phyloP scores from a whole-genome alignment of 1,284 basidiomycete genomes.

The Ceratobasidium sp. region DNA sequence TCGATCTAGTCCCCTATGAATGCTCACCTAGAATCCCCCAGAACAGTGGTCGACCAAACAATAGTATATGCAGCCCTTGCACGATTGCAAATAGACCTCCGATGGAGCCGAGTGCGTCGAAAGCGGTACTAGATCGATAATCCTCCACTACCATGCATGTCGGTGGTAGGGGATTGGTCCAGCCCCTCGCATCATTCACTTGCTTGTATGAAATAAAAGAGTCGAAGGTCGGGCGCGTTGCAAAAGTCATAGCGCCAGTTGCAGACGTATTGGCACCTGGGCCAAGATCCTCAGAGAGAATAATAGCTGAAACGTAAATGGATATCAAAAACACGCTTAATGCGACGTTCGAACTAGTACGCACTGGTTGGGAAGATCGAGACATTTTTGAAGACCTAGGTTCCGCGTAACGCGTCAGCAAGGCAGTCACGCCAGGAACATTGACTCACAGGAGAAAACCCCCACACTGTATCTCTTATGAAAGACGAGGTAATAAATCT shows the following conservation, averaged over 20 bases:
- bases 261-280: not conserved
- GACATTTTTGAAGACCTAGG: not conserved
- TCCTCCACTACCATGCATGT: conserved; percentile 2
- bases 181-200: not conserved
- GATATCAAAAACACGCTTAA: not conserved
- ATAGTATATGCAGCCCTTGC: not conserved
- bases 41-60: conserved; percentile 3
- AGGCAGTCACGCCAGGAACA: not conserved
- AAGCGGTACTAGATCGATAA: conserved; percentile 3
- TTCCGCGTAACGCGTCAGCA: too few relatives aligned
- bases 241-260: not conserved
- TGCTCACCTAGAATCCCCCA: conserved; percentile 7
- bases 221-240: not conserved
- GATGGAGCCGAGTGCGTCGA: not conserved
- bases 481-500: conserved; percentile 8
- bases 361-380: conserved; percentile 12
- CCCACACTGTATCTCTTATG: not conserved
- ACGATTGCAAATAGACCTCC: conserved; percentile 16
- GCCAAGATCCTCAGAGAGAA: not conserved
- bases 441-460: not conserved
- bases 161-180: not conserved
- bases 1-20: not conserved
- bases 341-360: not conserved
- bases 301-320: too few relatives aligned
- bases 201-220: not conserved